Evolutionary conservation across 257 asterid species (phyloP), one percentile per base, ranked within the genome.

Genomic region (Perilla frutescens): DNA sequence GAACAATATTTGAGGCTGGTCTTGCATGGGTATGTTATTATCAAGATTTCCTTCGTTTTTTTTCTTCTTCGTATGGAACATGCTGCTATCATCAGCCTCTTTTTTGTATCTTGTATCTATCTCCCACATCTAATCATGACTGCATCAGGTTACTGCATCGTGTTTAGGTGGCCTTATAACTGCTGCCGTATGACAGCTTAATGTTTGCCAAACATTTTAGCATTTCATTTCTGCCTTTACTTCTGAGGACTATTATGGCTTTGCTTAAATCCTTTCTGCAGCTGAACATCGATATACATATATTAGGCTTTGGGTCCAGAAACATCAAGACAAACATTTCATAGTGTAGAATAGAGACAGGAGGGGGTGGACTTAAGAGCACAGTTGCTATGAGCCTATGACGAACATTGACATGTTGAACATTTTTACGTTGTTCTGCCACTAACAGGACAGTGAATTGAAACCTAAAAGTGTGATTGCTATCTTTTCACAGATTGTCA

Each of bases 1-100:
- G 89, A 67, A 80, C 89, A 31, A 80, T 85, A 48, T 74, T 65
- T 55, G 89, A 85, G 81, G 87, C 89, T 62, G 84, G 58, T 61
- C 85, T 85, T 60, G 89, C 89, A 36, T 85, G 89, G 87, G 89
- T 85, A 82, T 67, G 84, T 76, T 7, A 55, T 67, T 62, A 9
- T 54, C 48, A 39, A 34, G 37, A 1, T 34, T 34, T 62, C 15
- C 41, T 31, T 53, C 67, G 37, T 34, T 34, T 34, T 34, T 34
- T 34, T 34, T 4, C 37, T 34, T 34, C 37, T 20, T 34, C 37
- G 37, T 2, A 34, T 20, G 26, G 1, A 34, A 34, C 37, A 34
- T 34, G 37, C 4, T 20, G 1, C 26, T 20, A 20, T 20, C 26
- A 20, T 20, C 26, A 20, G 31, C 6, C 14, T 41, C n/a, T 49